Evolutionary conservation across 2,329 filamentous ascomycete species (phyloP).

Genomic region (Polytolypa hystricis): DNA sequence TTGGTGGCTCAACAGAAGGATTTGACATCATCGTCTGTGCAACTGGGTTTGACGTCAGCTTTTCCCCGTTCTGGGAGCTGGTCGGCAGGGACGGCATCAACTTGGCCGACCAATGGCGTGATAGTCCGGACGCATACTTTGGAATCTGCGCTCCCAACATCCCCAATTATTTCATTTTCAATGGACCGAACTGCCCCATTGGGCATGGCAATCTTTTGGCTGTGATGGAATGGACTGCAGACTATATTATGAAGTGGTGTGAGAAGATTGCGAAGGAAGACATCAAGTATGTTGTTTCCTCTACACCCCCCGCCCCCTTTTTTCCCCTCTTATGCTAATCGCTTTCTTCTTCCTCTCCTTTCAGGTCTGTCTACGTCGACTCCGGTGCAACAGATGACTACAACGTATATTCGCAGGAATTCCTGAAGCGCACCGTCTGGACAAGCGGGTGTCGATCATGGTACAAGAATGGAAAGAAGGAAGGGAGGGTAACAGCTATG

Average conservation of each 20-base stretch:
- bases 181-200: conserved; percentile 6
- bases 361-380: background rate
- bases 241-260: background rate
- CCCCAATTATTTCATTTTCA: conserved; percentile 6
- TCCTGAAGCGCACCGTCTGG: conserved; percentile 7
- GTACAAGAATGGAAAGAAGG: conserved; percentile 10
- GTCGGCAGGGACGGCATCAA: conserved; percentile 1
- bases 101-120: conserved; percentile 1
- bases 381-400: background rate
- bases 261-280: background rate
- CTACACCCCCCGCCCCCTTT: background rate
- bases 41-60: conserved; percentile 25
- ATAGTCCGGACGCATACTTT: conserved; percentile 4
- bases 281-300: background rate
- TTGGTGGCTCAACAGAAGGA: conserved; percentile 10
- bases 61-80: conserved; percentile 4
- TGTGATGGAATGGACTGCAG: background rate
- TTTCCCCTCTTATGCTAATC: conserved; percentile 5
- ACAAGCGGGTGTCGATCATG: conserved; percentile 11
- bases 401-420: background rate
- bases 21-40: conserved; percentile 23
- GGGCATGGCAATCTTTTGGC: conserved; percentile 6
- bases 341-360: conserved; percentile 3
- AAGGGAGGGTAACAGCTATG: conserved; percentile 12
- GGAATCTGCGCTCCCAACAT: background rate